Percentiles rank a stretch among this genome's conserved stretches.
Evolutionary conservation across 73 alveolate species (phyloP).

Genomic region (Paramecium biaurelia): DNA sequence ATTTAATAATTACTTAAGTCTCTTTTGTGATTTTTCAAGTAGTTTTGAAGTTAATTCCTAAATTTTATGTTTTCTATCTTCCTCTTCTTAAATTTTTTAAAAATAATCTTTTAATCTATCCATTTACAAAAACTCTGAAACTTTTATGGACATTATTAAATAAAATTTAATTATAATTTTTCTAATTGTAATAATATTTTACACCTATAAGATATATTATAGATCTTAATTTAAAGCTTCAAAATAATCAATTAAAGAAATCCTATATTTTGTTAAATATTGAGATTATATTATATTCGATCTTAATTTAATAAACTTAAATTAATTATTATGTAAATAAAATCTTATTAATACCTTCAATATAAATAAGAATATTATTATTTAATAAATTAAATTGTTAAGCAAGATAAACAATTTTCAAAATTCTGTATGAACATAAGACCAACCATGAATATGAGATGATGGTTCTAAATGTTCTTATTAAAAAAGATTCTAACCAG

Average conservation of each 20-base stretch:
- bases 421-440: neutral
- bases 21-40: neutral
- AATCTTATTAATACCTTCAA: too few species aligned
- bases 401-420: neutral
- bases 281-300: too few species aligned
- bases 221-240: too few species aligned
- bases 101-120: neutral
- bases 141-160: neutral
- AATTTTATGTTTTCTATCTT: neutral
- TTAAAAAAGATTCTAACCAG: conserved; percentile 11
- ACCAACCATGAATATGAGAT: conserved; percentile 11
- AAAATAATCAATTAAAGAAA: neutral
- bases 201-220: neutral
- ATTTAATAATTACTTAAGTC: neutral
- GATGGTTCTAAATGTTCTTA: neutral
- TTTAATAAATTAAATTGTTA: neutral
- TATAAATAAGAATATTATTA: neutral
- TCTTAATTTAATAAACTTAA: neutral
- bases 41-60: neutral
- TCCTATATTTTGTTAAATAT: too few species aligned
- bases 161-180: neutral
- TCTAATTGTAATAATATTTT: too few species aligned
- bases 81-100: neutral
- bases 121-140: neutral
- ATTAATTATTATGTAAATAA: neutral